Base-by-base conservation (phyloP, 2,329 filamentous ascomycete genomes). In the Zelopaecilomyces penicillatus region DNA sequence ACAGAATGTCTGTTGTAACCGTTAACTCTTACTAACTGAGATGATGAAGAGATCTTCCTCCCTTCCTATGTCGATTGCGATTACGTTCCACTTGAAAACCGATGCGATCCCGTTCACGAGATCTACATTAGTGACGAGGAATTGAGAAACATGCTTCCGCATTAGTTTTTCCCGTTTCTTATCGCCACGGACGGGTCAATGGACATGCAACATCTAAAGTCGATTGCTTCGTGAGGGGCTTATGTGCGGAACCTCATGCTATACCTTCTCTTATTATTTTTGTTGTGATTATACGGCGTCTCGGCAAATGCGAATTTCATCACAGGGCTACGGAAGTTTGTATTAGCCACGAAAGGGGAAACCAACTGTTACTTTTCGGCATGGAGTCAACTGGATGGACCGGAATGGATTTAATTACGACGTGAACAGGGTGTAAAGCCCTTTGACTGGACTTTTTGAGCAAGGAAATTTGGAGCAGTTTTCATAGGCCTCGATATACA, bases 111-210 rank as follows among this genome's bases (percentile, higher is more conserved):
- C 1, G 83, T 91, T 41, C 73, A 86, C 65, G 86, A 91, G 59
- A 89, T 91, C 53, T 70, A 78, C 45, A 70, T 91, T 45, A 88
- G 76, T 54, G 85, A 91, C 51, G 85, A 90, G 63, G 86, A 91
- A 66, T 74, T 79, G 45, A 78, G 78, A 54, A 70, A 74, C 52
- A 80, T 87, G 69, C 70, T 85, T 39, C 83, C 83, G 5, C 75
- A 81, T 66, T 83, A 65, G 31, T 40, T 27, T 27, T 41, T 33
- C 35, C 7, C 36, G 34, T 33, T 31, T 34, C 4, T 38, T 35
- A 12, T 50, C 43, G 37, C 42, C 46, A 41, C 35, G 37, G 39
- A 39, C 37, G 37, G 33, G 46, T 12, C 30, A 26, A 26, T 35
- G 39, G 27, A 41, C 43, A 30, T 40, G 42, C 33, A 41, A 45